Base-by-base conservation (phyloP, 495 filamentous ascomycete species). In the Penicillium bovifimosum region DNA sequence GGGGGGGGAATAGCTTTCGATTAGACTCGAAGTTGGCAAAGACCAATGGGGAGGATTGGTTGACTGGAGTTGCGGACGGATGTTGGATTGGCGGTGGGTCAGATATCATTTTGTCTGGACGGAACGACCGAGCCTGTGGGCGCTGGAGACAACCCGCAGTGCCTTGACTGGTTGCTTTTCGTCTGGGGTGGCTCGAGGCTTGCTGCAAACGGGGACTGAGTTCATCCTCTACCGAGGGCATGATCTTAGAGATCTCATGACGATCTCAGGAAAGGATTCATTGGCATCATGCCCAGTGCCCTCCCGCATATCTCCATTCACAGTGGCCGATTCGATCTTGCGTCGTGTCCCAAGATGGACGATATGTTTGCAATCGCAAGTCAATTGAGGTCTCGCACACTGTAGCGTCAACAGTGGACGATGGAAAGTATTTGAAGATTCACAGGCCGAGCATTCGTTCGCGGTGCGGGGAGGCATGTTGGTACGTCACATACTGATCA, bases 291-390 rank as follows among this genome's bases (percentile, higher is more conserved):
- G 84, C 90, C 1, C 87, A 88, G 63, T 86, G 96, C 50, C 95
- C 95, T 0, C 76, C 86, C 0, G 77, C 77, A 43, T 99, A 97
- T 65, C 78, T 97, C 14, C 77, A 86, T 27, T 84, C 88, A 44
- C 91, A 99, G 60, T 95, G 91, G 88, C 95, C 95, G 0, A 90
- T 99, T 47, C 82, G 85, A 52, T 86, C 82, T 53, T 86, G 84
- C 17, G 88, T 89, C 14, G 86, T 95, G 38, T 97, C 93, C 5
- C 76, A 85, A 18, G 95, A 99, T 64, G 92, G 93, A 9, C 79
- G 92, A 68, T 99, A 97, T 73, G 83, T 97, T n/a, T 38, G 92
- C 93, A 3, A 85, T 99, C 28, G 93, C 95, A 6, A 95, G 95
- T n/a, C 78, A 84, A 56, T 80, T n/a, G 92, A 46, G 95, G 95